Evolutionary conservation across 257 asterid genomes (phyloP), one percentile per base, ranked within the genome.

Genomic region (Schizonepeta tenuifolia): DNA sequence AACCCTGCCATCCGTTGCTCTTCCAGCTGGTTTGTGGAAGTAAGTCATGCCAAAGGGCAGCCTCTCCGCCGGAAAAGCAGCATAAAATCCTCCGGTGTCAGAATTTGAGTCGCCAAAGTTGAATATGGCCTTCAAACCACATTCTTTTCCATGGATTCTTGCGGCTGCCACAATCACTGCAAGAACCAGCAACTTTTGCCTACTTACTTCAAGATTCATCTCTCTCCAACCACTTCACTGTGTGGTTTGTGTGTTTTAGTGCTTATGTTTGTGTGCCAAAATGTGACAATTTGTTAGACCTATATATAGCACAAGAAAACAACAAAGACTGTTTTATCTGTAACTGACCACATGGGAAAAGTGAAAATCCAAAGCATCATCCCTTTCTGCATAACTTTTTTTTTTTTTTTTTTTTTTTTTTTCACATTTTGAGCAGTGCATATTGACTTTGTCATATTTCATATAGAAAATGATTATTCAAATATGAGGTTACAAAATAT

Each of bases 1-100:
- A 76, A 93, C 75, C 65, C 98, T 76, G 69, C 97, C 98, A 63
- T 93, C 98, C 60, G 89, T 86, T n/a, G 96, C 92, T 58, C 98
- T 73, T 0, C 98, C 96, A 12, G 70, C 83, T 3, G 98, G 96
- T 66, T 61, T 92, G 12, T 81, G 81, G 86, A 92, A 92, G 80
- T 81, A 92, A 43, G 96, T 92, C 92, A 86, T 90, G 71, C 98
- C 96, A 59, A 77, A 58, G 4, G 98, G 98, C 3, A 75, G 81
- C 13, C 71, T 60, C 73, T 83, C 86, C 4, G 94, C 72, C 15
- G 96, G 96, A 35, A 92, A 92, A 54, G 96, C 98, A 38, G 96
- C 86, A 78, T 83, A 88, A 20, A 90, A 90, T 21, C 97, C 96
- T 47, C 97, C 97, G 0, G 94, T 87, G 38, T 90, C 96, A 0